phyloP scores from a whole-genome alignment of 768 basidiomycete species.

The Coprinellus micaceus region DNA sequence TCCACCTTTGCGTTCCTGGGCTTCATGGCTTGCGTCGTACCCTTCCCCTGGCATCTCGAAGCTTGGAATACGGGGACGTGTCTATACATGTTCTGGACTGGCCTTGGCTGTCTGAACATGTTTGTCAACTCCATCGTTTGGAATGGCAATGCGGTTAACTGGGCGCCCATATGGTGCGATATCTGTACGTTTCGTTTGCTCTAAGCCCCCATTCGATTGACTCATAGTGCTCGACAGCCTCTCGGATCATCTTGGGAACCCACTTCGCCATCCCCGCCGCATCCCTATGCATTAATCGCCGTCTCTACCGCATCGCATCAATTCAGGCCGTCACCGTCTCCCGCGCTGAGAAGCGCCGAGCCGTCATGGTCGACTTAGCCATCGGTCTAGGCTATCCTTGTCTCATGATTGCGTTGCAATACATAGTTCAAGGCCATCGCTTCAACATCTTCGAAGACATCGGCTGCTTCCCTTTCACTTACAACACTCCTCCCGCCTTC shows the following conservation, averaged over 20 bases:
- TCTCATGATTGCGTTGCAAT: conserved; percentile 20
- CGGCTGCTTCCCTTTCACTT: conserved; percentile 51
- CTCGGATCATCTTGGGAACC: conserved; percentile 29
- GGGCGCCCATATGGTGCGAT: conserved; percentile 64
- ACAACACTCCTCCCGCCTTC: conserved; percentile 43
- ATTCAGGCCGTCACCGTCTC: conserved; percentile 22
- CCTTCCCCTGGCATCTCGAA: conserved; percentile 68
- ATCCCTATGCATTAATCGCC: conserved; percentile 36
- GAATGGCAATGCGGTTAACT: conserved; percentile 53
- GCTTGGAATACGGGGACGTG: conserved; percentile 59
- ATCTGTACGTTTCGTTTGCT: conserved; percentile 35
- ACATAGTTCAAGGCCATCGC: conserved; percentile 53
- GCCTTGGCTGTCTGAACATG: conserved; percentile 50
- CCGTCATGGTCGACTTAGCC: conserved; percentile 46
- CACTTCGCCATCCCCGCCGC: conserved; percentile 33
- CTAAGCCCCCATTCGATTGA: not conserved
- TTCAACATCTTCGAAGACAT: conserved; percentile 58
- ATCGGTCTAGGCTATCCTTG: conserved; percentile 42
- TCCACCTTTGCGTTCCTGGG: conserved; percentile 51
- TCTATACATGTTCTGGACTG: conserved; percentile 45
- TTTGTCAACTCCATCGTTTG: conserved; percentile 72
- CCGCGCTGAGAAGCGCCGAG: not conserved
- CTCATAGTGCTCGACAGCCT: conserved; percentile 16
- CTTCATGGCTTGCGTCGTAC: conserved; percentile 54
- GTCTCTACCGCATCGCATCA: conserved; percentile 37